Conservation (phyloP, 78 protist genomes). For the Protostelium mycophagum region DNA sequence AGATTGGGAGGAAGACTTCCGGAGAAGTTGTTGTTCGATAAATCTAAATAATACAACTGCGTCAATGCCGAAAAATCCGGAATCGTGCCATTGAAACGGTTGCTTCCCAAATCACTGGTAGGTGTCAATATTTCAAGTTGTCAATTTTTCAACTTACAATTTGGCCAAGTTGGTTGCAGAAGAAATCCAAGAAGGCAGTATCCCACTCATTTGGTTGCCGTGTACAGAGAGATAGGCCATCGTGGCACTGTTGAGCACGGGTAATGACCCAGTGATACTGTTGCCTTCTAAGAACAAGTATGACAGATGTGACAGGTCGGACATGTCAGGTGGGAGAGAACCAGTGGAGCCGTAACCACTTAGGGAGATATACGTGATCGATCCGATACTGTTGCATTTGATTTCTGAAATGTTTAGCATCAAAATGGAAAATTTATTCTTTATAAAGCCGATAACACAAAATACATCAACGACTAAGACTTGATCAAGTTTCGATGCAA, state of each 20-base stretch:
- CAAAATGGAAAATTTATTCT: no score
- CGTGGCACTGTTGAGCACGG: neutral
- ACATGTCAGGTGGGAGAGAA: neutral
- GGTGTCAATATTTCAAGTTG: neutral
- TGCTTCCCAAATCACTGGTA: neutral
- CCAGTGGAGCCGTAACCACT: neutral
- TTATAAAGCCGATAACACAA: no score
- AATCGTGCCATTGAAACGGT: neutral
- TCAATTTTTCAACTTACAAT: neutral
- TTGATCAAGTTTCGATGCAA: no score
- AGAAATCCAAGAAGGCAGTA: neutral
- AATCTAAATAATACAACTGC: neutral
- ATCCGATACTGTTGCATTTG: no score
- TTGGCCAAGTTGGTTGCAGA: neutral
- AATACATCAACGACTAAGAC: no score
- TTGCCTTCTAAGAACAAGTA: neutral
- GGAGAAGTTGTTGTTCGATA: no score
- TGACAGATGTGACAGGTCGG: neutral
- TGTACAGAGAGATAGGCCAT: neutral
- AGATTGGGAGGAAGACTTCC: no score
- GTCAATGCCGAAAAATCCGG: neutral
- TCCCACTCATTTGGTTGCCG: neutral
- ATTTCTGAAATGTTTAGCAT: no score
- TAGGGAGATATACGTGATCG: no score
- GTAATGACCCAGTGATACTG: neutral